Conservation (phyloP, 2,329 filamentous ascomycete genomes). For the Hypoxylon sp. region DNA sequence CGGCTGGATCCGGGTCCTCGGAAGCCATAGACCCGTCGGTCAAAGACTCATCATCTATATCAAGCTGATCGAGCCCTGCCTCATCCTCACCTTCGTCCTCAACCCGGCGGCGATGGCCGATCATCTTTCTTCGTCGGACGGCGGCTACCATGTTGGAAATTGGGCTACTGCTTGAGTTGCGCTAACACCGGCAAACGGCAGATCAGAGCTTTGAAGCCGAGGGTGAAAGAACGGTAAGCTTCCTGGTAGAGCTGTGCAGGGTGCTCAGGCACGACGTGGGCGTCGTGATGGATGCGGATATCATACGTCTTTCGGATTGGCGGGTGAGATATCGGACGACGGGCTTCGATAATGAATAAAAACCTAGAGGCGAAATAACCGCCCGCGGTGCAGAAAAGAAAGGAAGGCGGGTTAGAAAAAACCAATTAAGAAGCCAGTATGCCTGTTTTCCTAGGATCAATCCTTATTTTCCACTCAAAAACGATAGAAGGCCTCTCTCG, state of each 20-base stretch:
- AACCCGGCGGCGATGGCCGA: conserved; percentile 76
- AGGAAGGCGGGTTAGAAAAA: conserved; percentile 32
- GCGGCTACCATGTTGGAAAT: conserved; percentile 60
- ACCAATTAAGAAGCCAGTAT: conserved; percentile 49
- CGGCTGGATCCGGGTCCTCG: conserved; percentile 71
- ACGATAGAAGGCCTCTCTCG: conserved; percentile 31
- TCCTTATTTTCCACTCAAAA: conserved; percentile 35
- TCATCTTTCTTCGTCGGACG: conserved; percentile 72
- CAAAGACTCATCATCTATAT: conserved; percentile 74
- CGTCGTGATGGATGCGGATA: conserved; percentile 50
- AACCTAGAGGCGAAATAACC: conserved; percentile 51
- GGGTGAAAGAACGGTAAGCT: conserved; percentile 35
- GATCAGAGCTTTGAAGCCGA: conserved; percentile 28
- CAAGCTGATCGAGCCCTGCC: conserved; percentile 66
- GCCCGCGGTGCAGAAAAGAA: conserved; percentile 50
- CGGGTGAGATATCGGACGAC: conserved; percentile 42
- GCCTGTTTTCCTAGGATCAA: conserved; percentile 39
- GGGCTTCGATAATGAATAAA: conserved; percentile 42
- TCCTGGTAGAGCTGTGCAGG: conserved; percentile 39
- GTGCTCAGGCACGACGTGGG: conserved; percentile 50
- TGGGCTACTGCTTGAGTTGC: conserved; percentile 34
- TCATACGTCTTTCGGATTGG: conserved; percentile 48
- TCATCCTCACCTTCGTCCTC: conserved; percentile 81
- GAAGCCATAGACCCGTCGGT: conserved; percentile 73
- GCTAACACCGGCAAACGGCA: conserved; percentile 29